Evolutionary conservation across 208 protist species (phyloP).

Genomic region (Acanthamoeba royreba): DNA sequence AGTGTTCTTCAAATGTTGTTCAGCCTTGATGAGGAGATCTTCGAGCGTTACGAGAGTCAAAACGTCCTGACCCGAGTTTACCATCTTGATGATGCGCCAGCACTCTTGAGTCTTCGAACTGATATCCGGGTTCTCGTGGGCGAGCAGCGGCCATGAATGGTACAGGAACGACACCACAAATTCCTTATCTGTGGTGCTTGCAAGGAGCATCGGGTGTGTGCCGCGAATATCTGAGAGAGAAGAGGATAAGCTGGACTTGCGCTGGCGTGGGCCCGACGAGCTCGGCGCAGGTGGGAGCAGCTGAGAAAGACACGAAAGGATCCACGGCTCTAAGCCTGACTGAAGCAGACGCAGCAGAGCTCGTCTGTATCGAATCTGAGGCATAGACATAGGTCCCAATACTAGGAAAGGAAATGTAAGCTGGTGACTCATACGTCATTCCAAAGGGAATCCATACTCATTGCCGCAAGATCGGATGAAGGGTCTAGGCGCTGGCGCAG

Average conservation of each 20-base stretch:
- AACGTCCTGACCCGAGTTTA: neutral
- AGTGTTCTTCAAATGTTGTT: neutral
- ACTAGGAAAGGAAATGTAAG: too few relatives aligned
- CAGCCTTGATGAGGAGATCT: neutral
- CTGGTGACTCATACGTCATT: too few relatives aligned
- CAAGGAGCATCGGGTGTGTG: neutral
- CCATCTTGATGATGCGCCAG: conserved; percentile 11
- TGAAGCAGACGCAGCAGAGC: neutral
- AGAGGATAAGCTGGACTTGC: neutral
- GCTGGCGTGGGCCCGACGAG: neutral
- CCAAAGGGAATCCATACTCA: too few relatives aligned
- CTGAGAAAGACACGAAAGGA: neutral
- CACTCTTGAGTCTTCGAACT: neutral
- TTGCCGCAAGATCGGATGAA: too few relatives aligned
- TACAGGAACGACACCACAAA: neutral
- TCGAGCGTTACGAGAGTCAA: neutral
- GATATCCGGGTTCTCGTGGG: neutral
- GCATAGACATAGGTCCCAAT: neutral
- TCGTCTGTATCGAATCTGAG: neutral
- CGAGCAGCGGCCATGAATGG: neutral
- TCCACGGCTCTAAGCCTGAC: neutral
- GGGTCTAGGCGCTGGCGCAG: neutral
- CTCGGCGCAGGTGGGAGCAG: neutral
- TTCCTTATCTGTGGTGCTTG: neutral
- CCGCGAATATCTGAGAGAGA: neutral